A percentile compares a stretch with the other conserved stretches of the same genome.
Evolutionary conservation across 768 basidiomycete genomes (phyloP).

Genomic region (Cystofilobasidium ferigula): DNA sequence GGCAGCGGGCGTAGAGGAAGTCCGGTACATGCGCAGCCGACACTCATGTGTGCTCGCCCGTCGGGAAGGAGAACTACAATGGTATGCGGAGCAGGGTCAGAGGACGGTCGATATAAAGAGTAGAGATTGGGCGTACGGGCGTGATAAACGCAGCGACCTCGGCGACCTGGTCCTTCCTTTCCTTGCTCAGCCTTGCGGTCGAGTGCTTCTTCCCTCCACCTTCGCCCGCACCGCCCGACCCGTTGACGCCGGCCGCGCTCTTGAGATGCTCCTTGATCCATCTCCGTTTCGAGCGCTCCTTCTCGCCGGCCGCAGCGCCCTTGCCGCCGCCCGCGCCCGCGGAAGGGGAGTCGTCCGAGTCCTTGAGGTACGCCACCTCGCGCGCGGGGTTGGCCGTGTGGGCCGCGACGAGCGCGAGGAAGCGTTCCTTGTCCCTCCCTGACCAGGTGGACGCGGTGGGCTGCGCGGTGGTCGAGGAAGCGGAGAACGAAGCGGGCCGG

Average conservation of each 20-base stretch:
- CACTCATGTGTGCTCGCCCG: not conserved
- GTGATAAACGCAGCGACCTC: constrained; percentile 6
- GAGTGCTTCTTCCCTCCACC: not conserved
- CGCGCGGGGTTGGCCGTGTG: not conserved
- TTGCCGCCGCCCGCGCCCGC: not conserved
- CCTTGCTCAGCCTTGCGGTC: not conserved
- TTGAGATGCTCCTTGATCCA: constrained; percentile 1
- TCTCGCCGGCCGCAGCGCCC: not conserved
- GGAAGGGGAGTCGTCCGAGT: not conserved
- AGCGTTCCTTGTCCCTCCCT: not conserved
- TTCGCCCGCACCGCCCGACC: not conserved
- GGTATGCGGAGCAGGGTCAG: not conserved
- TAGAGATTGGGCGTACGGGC: not conserved
- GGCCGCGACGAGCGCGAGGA: not conserved
- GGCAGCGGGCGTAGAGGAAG: no score
- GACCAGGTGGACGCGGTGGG: not conserved
- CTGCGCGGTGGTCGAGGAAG: no score
- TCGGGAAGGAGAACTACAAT: not conserved
- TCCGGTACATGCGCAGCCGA: no score
- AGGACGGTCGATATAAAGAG: not conserved
- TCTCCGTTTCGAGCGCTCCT: not conserved
- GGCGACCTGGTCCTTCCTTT: not conserved
- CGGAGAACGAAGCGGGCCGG: not conserved
- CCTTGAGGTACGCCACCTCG: not conserved
- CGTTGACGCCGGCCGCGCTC: not conserved